Percentiles rank a stretch among this genome's conserved stretches.
Conservation (phyloP, 306 rosid species). For the Fragaria iinumae region DNA sequence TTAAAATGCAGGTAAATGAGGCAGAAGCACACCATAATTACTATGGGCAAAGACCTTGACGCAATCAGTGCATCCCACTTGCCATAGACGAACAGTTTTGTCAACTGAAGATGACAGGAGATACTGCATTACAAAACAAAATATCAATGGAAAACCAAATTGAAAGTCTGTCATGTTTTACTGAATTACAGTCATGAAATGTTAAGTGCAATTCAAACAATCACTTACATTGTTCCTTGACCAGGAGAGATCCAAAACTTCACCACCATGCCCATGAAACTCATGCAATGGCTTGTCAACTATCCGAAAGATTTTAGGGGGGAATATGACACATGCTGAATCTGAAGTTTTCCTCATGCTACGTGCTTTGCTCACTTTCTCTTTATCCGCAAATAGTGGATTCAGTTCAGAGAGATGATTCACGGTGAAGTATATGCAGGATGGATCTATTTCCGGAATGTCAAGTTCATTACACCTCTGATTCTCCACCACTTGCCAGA, state of each 20-base stretch:
- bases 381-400: conserved; percentile 70
- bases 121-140: conserved; percentile 47
- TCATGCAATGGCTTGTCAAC: conserved; percentile 80
- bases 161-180: conserved; percentile 10
- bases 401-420: conserved; percentile 70
- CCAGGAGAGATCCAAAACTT: conserved; percentile 90
- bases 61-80: conserved; percentile 61
- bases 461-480: conserved; percentile 73
- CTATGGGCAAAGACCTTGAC: conserved; percentile 82
- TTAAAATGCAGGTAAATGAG: conserved; percentile 1
- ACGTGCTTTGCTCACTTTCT: conserved; percentile 48
- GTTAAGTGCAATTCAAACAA: conserved; percentile 16
- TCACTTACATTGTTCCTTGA: conserved; percentile 83
- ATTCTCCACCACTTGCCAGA: conserved; percentile 90
- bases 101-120: conserved; percentile 87
- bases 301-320: conserved; percentile 76
- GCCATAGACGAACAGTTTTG: conserved; percentile 92
- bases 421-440: conserved; percentile 81
- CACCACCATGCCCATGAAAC: conserved; percentile 77
- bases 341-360: conserved; percentile 66
- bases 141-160: conserved; percentile 16
- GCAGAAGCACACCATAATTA: conserved; percentile 66
- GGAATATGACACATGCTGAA: conserved; percentile 79
- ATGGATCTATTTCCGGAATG: conserved; percentile 79
- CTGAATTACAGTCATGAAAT: conserved; percentile 17